Conservation (phyloP, 306 rosid species). For the Quercus engelmannii region DNA sequence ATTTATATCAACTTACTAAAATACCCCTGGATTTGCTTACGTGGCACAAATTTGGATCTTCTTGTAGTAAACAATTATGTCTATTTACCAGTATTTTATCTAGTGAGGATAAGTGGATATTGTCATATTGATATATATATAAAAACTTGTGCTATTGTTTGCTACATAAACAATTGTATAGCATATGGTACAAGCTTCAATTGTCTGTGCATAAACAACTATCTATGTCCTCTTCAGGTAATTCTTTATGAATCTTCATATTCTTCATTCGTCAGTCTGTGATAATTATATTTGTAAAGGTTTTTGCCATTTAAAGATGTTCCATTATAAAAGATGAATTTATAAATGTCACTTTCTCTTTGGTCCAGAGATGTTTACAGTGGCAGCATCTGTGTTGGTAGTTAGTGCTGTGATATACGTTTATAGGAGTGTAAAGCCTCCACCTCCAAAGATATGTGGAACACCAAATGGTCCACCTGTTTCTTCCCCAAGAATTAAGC, state of each 20-base stretch:
- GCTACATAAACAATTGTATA: too few relatives aligned
- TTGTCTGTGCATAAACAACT: neutral
- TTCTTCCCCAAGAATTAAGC: slow-evolving; percentile 47
- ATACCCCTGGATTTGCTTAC: neutral
- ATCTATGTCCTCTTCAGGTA: neutral
- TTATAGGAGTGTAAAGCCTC: slow-evolving; percentile 24
- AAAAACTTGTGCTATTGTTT: too few relatives aligned
- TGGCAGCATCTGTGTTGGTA: slow-evolving; percentile 3
- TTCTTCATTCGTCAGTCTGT: too few relatives aligned
- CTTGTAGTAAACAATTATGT: too few relatives aligned
- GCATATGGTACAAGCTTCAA: neutral
- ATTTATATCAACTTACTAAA: neutral
- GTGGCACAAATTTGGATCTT: neutral
- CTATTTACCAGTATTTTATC: too few relatives aligned
- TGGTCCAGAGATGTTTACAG: neutral
- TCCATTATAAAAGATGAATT: too few relatives aligned
- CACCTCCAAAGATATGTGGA: slow-evolving; percentile 31
- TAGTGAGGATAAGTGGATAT: too few relatives aligned
- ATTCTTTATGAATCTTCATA: neutral
- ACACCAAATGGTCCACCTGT: slow-evolving; percentile 28
- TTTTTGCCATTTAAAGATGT: too few relatives aligned
- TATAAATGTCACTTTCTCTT: neutral
- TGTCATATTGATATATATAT: too few relatives aligned
- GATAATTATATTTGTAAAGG: too few relatives aligned
- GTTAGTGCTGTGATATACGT: slow-evolving; percentile 8